These are phyloP conservation scores for Paramecium sonneborni DNA, from an alignment of 73 alveolate genomes.

Conservation along the genomic window DNA sequence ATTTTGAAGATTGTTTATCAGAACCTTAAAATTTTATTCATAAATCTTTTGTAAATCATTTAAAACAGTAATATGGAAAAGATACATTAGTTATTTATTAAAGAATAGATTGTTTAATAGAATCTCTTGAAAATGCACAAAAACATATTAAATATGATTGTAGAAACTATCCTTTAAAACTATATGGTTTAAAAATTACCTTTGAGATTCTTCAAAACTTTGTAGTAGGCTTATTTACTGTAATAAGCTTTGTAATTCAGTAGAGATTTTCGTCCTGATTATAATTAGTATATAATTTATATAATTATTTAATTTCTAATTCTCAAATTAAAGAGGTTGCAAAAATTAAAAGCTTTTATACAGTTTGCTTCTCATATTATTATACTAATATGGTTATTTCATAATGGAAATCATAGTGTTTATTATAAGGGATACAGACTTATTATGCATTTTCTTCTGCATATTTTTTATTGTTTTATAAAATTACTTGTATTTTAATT, in stretches of 20 bases:
- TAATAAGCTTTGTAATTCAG: slow-evolving; percentile 18
- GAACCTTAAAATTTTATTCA: slow-evolving; percentile 43
- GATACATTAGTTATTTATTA: background rate
- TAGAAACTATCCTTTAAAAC: slow-evolving; percentile 32
- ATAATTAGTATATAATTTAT: background rate
- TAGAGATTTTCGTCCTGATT: slow-evolving; percentile 12
- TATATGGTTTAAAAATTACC: slow-evolving; percentile 25
- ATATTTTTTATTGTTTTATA: slow-evolving; percentile 1
- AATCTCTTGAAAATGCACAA: background rate
- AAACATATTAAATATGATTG: slow-evolving; percentile 21
- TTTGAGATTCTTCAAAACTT: background rate
- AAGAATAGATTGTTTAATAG: slow-evolving; percentile 10
- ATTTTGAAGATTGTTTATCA: background rate
- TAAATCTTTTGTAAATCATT: background rate
- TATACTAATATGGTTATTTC: background rate
- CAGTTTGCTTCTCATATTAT: background rate
- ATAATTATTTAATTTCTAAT: background rate
- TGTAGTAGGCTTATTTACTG: slow-evolving; percentile 25
- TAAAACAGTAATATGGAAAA: background rate
- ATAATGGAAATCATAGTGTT: background rate
- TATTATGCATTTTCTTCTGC: background rate
- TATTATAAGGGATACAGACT: slow-evolving; percentile 53
- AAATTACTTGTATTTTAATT: background rate
- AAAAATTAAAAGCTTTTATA: background rate
- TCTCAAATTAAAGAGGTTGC: background rate